phyloP scores from a whole-genome alignment of 768 basidiomycete species.

The Lanmaoa pseudosensibilis region DNA sequence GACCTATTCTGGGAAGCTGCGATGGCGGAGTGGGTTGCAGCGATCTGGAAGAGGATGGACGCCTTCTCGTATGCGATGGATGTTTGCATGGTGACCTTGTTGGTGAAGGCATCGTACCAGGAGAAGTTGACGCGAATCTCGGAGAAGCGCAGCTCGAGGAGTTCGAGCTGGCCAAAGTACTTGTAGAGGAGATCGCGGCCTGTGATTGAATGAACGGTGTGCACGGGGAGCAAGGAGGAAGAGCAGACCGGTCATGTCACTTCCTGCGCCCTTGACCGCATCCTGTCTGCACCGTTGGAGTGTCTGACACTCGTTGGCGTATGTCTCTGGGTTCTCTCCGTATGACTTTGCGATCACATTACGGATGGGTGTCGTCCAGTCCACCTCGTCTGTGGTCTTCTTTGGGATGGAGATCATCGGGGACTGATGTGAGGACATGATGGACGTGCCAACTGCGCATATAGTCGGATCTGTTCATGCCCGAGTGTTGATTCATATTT shows the following conservation, averaged over 20 bases:
- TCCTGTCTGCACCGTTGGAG: constrained; percentile 94
- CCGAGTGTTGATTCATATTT: constrained; percentile 25
- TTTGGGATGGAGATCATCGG: constrained; percentile 90
- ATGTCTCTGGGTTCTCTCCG: constrained; percentile 89
- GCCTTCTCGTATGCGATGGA: constrained; percentile 99
- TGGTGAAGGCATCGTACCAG: constrained; percentile 96
- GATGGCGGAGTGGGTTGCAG: constrained; percentile 89
- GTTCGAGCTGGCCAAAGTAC: constrained; percentile 98
- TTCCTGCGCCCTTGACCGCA: constrained; percentile 93
- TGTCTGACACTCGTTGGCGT: constrained; percentile 76
- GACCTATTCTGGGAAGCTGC: constrained; percentile 82
- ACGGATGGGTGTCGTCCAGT: constrained; percentile 90
- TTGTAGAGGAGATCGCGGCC: constrained; percentile 96
- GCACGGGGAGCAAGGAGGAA: not conserved
- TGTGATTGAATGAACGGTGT: constrained; percentile 26
- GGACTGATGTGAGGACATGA: constrained; percentile 77
- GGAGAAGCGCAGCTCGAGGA: constrained; percentile 94
- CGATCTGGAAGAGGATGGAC: constrained; percentile 94
- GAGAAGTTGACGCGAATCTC: constrained; percentile 96
- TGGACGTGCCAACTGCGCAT: constrained; percentile 1
- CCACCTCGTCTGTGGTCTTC: constrained; percentile 95
- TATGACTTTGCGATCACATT: constrained; percentile 88
- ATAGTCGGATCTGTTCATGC: too few species aligned
- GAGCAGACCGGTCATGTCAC: constrained; percentile 83
- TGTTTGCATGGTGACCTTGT: constrained; percentile 90